Conservation (phyloP, 306 rosid species). For the Vigna unguiculata region DNA sequence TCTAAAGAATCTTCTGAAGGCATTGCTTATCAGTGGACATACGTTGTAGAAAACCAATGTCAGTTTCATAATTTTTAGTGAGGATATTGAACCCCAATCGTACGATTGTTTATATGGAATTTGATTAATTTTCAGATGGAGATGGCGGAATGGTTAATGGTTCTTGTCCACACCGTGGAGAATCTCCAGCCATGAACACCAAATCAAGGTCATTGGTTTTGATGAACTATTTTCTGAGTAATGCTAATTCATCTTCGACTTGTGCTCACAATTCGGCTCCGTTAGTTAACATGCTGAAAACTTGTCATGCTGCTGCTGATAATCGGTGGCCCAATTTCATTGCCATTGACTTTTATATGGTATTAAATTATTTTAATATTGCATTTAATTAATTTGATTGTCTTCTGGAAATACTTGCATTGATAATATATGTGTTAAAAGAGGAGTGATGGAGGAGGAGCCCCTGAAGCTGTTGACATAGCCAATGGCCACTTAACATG, state of each 20-base stretch:
- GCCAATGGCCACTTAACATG: conserved; percentile 87
- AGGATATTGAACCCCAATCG: no score
- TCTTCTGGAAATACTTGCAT: no score
- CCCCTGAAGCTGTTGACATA: conserved; percentile 77
- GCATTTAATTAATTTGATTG: not conserved
- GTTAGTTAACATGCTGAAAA: conserved; percentile 51
- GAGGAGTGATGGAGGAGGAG: conserved; percentile 93
- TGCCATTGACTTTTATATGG: conserved; percentile 84
- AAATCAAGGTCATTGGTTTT: conserved; percentile 62
- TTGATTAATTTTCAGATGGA: conserved; percentile 64
- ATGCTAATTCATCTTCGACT: conserved; percentile 49
- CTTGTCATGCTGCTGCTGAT: conserved; percentile 66
- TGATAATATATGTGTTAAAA: conserved; percentile 1
- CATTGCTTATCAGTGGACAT: conserved; percentile 73
- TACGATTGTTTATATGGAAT: not conserved
- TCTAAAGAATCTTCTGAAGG: conserved; percentile 77
- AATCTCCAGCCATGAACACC: conserved; percentile 68
- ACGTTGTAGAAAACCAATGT: conserved; percentile 83
- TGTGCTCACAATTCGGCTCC: conserved; percentile 78
- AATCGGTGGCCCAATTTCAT: conserved; percentile 89
- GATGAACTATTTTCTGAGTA: conserved; percentile 59
- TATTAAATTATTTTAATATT: not conserved
- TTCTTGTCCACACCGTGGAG: conserved; percentile 71
- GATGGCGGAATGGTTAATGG: conserved; percentile 65
- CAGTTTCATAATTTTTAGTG: conserved; percentile 31